Evolutionary conservation across 208 protist genomes (phyloP), one percentile per base, ranked within the genome.

Genomic region (Leishmania aethiopica): DNA sequence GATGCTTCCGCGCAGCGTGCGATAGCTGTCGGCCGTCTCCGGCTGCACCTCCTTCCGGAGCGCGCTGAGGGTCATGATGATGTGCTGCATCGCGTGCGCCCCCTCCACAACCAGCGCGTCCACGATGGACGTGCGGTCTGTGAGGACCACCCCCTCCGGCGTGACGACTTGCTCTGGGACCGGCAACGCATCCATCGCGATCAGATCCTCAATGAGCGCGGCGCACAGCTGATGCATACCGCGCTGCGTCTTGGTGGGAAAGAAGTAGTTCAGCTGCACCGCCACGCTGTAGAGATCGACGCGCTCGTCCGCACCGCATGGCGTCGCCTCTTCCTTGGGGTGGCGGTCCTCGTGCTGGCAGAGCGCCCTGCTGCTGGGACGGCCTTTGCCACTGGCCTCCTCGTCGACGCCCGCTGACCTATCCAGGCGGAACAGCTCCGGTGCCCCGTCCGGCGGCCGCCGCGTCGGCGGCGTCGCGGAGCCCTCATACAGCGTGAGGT

Each of bases 261-360:
- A 92, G 82, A 92, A 92, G 82, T 53, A 77, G 53, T 73, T 64
- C 15, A 92, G 83, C 60, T 86, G 72, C 57, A 88, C 64, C 13
- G 80, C 83, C 19, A 84, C 67, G 78, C 76, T 77, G 82, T 83
- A 89, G 17, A 92, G 78, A 70, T 90, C 79, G 3, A 72, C 75
- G 17, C 70, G 8, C 45, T 22, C 70, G 7, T n/a, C 70, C 15
- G 32, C 37, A 47, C 66, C 15, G 42, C 45, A 47, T 2, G 47
- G 40, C 25, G 47, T 49, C 70, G 45, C 47, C 70, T 4, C 6
- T 22, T 75, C 47, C 40, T 40, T 15, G 45, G 40, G 11, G 70
- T 28, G 7, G 37, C 67, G 19, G 40, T 28, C 60, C 8, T 67
- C 60, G 60, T 67, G 60, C 28, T 67, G 60, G 35, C 22, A 45